Conservation (phyloP, 2,329 filamentous ascomycete species). For the Aspergillus sp. region DNA sequence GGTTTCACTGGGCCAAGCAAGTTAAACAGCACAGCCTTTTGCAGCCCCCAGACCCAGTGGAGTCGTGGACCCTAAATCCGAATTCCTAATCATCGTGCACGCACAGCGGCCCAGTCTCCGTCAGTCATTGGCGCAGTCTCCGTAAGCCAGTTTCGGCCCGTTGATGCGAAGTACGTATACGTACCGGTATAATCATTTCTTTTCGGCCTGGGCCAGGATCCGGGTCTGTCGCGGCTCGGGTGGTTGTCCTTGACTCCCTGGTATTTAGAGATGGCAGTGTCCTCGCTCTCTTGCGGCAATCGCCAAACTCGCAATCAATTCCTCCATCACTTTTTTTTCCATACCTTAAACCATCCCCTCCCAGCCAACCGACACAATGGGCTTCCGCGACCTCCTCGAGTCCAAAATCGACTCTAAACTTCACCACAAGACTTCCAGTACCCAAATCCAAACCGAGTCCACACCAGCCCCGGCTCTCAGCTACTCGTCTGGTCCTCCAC, state of each 20-base stretch:
- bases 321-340: too few species aligned
- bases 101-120: not conserved
- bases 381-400: slow-evolving; percentile 30
- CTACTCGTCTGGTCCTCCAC: slow-evolving; percentile 5
- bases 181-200: too few species aligned
- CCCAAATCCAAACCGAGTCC: slow-evolving; percentile 8
- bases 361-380: slow-evolving; percentile 15
- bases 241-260: too few species aligned
- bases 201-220: too few species aligned
- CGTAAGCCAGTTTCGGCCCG: not conserved
- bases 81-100: not conserved
- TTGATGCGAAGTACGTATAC: too few species aligned
- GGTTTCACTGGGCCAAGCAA: not conserved
- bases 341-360: too few species aligned
- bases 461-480: not conserved
- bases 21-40: not conserved
- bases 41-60: not conserved
- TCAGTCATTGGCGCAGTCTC: not conserved
- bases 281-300: too few species aligned
- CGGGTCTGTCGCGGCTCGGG: too few species aligned
- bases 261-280: too few species aligned
- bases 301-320: too few species aligned
- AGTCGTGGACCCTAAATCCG: not conserved
- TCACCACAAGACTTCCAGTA: slow-evolving; percentile 1
- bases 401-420: slow-evolving; percentile 23